Evolutionary conservation across 2,329 filamentous ascomycete genomes (phyloP).

Genomic region (Leptographium procerum): DNA sequence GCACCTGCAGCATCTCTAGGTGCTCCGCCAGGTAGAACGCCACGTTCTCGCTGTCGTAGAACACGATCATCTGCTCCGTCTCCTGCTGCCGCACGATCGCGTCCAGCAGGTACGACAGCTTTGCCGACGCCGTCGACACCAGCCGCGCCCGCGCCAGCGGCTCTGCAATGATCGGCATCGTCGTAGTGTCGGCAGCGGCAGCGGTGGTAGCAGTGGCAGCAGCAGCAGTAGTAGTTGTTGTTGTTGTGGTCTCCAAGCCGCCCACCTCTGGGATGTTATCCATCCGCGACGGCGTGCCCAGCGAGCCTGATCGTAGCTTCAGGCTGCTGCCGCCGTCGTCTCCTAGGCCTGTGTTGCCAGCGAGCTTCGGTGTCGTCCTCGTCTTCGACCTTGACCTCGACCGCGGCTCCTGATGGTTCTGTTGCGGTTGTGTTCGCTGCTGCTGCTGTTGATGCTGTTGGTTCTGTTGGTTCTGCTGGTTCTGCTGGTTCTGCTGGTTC

Average conservation of each 20-base stretch:
- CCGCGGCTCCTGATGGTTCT: not conserved
- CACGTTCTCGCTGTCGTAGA: slow-evolving; percentile 81
- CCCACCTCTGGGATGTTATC: no score
- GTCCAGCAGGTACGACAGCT: slow-evolving; percentile 76
- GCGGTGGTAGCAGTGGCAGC: no score
- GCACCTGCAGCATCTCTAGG: slow-evolving; percentile 58
- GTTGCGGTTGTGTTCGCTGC: slow-evolving; percentile 1
- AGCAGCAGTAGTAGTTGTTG: no score
- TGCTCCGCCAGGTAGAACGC: slow-evolving; percentile 78
- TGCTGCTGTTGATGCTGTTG: not conserved
- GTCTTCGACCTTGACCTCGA: not conserved
- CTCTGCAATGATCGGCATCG: slow-evolving; percentile 21
- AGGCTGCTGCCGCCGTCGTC: slow-evolving; percentile 22
- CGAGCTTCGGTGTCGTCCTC: slow-evolving; percentile 17
- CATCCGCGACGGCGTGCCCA: slow-evolving; percentile 9
- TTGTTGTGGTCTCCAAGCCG: no score
- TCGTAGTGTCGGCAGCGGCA: no score
- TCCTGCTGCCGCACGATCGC: slow-evolving; percentile 55
- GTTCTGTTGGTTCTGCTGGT: not conserved
- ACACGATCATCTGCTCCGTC: slow-evolving; percentile 78
- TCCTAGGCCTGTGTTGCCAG: slow-evolving; percentile 32
- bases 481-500: not conserved
- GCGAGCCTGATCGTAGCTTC: slow-evolving; percentile 21
- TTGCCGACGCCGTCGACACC: slow-evolving; percentile 73
- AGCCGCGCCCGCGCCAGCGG: slow-evolving; percentile 50